Conservation (phyloP, 805 yeast species). For the Zygoascus flipseniorum region DNA sequence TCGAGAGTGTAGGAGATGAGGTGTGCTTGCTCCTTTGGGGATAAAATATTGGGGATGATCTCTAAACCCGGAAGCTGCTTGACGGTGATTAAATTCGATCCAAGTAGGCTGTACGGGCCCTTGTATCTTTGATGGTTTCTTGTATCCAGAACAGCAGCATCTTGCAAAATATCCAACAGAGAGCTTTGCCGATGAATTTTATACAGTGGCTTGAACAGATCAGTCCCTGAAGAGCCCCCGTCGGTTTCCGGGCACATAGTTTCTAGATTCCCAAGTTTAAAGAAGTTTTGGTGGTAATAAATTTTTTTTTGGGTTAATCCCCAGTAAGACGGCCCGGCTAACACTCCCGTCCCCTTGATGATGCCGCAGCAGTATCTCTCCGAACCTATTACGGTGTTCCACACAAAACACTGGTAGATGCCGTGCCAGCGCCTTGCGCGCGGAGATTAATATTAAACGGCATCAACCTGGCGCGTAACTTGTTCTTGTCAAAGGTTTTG, state of each 20-base stretch:
- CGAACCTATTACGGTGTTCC: background rate
- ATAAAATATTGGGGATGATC: slow-evolving; percentile 20
- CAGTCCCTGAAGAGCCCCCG: slow-evolving; percentile 2
- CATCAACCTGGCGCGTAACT: background rate
- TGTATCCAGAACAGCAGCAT: slow-evolving; percentile 4
- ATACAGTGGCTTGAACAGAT: slow-evolving; percentile 21
- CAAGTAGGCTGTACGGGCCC: background rate
- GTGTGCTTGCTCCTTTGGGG: slow-evolving; percentile 22
- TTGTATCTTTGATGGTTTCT: background rate
- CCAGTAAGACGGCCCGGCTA: no score
- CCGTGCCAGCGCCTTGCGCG: background rate
- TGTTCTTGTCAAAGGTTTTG: background rate
- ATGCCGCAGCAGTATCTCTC: background rate
- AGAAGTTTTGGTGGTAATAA: no score
- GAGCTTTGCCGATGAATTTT: slow-evolving; percentile 16
- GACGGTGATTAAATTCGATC: slow-evolving; percentile 13
- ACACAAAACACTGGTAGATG: background rate
- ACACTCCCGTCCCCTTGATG: background rate
- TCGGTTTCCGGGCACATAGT: background rate
- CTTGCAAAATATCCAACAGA: slow-evolving; percentile 6
- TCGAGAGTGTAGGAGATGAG: slow-evolving; percentile 24
- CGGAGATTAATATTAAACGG: background rate
- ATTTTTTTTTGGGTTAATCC: no score
- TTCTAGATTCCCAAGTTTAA: background rate
- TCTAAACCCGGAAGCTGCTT: slow-evolving; percentile 30